A percentile compares a stretch with the other conserved stretches of the same genome.
Conservation (phyloP, 495 filamentous ascomycete species). For the Penicillium pulvis region DNA sequence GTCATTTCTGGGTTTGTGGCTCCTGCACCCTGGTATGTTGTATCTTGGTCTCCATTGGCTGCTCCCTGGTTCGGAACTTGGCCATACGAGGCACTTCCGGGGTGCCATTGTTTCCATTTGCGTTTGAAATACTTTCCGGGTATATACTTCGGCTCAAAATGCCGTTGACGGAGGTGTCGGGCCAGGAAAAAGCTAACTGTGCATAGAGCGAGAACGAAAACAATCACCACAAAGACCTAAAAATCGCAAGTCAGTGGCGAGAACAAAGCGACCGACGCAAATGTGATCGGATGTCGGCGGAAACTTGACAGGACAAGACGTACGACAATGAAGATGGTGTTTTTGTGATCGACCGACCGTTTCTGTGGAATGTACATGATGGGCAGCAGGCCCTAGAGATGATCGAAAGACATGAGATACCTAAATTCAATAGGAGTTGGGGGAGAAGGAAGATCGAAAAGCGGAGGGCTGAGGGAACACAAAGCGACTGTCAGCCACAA, state of each 20-base stretch:
- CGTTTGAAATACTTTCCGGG: conserved; percentile 59
- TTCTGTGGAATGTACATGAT: conserved; percentile 34
- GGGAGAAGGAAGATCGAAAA: conserved; percentile 12
- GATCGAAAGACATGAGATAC: conserved; percentile 22
- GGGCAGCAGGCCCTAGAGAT: conserved; percentile 26
- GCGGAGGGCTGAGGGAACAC: conserved; percentile 12
- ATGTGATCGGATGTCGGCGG: conserved; percentile 12
- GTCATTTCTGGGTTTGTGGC: conserved; percentile 35
- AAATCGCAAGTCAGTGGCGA: neutral
- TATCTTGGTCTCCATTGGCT: conserved; percentile 23
- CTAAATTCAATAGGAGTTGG: conserved; percentile 6
- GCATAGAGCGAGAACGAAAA: conserved; percentile 41
- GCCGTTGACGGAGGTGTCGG: conserved; percentile 48
- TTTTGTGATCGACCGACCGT: conserved; percentile 21
- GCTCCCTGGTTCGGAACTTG: conserved; percentile 35
- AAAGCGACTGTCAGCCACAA: conserved; percentile 15
- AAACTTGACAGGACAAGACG: conserved; percentile 7
- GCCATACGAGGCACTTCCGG: conserved; percentile 44
- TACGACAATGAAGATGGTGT: conserved; percentile 33
- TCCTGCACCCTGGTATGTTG: conserved; percentile 26
- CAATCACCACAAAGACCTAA: conserved; percentile 33
- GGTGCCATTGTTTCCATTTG: conserved; percentile 61
- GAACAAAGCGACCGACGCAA: neutral
- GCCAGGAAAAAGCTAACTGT: conserved; percentile 48
- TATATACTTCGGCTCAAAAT: conserved; percentile 58